phyloP scores from a whole-genome alignment of 768 basidiomycete genomes.

The Obba rivulosa region DNA sequence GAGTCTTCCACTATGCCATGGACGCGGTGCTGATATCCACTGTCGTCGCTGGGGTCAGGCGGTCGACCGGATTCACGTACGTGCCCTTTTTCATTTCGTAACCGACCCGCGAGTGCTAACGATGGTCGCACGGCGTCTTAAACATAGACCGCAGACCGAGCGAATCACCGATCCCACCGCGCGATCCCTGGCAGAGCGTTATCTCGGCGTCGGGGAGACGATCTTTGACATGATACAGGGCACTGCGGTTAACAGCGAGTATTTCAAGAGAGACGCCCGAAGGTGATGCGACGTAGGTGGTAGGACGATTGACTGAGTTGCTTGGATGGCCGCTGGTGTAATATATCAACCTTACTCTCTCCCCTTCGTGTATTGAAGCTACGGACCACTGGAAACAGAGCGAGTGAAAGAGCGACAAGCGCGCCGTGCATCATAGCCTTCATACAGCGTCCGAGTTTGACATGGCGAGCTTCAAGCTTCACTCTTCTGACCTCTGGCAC shows the following conservation, averaged over 20 bases:
- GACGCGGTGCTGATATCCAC: constrained; percentile 87
- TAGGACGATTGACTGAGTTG: no score
- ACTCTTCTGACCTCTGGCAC: no score
- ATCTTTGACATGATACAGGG: constrained; percentile 83
- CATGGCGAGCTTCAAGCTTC: no score
- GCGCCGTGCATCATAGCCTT: no score
- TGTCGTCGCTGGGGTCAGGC: constrained; percentile 84
- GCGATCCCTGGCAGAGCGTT: constrained; percentile 72
- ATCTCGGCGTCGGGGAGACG: constrained; percentile 83
- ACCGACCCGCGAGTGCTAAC: background rate
- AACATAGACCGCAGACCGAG: constrained; percentile 56
- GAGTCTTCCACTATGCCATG: constrained; percentile 74
- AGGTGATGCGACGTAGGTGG: constrained; percentile 21
- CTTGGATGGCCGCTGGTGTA: no score
- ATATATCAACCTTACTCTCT: no score
- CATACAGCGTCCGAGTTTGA: no score
- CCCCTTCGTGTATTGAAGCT: no score
- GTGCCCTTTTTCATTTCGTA: constrained; percentile 28
- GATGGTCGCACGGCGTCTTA: constrained; percentile 2
- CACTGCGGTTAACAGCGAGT: constrained; percentile 80
- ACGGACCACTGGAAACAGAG: no score
- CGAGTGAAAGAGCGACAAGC: no score
- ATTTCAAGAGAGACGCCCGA: constrained; percentile 60
- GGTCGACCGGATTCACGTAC: constrained; percentile 86
- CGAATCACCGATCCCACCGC: constrained; percentile 72